phyloP scores from a whole-genome alignment of 2,329 filamentous ascomycete species.

The Penicillium sp. region DNA sequence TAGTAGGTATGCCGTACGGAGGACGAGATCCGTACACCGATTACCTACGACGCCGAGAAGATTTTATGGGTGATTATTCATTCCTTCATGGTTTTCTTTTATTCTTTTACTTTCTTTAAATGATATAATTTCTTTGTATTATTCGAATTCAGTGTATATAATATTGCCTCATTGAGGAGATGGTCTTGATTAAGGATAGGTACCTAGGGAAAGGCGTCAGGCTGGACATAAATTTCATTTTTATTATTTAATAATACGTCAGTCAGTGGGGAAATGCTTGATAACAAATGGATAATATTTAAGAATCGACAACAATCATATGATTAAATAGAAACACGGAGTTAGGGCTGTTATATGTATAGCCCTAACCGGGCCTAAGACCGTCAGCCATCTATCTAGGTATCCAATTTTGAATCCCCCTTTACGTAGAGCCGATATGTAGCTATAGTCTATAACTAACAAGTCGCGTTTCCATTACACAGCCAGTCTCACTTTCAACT shows the following conservation, averaged over 20 bases:
- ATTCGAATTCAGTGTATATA: neutral
- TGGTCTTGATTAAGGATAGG: neutral
- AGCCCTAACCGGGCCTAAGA: too few relatives aligned
- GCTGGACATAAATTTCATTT: too few relatives aligned
- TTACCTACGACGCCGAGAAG: slow-evolving; percentile 4
- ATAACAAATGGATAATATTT: too few relatives aligned
- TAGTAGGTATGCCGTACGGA: slow-evolving; percentile 30
- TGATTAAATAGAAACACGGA: too few relatives aligned
- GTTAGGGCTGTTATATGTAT: too few relatives aligned
- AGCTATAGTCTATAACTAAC: too few relatives aligned
- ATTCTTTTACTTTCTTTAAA: neutral
- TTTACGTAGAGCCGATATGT: too few relatives aligned
- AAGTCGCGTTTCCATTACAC: slow-evolving; percentile 2
- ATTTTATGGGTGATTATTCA: neutral
- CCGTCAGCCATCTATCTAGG: too few relatives aligned
- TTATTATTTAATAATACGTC: too few relatives aligned
- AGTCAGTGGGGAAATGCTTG: too few relatives aligned
- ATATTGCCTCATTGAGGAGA: neutral
- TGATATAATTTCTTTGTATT: neutral
- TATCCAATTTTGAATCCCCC: too few relatives aligned
- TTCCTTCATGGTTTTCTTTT: neutral
- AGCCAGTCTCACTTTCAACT: slow-evolving; percentile 34
- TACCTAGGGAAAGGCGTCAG: neutral
- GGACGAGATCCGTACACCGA: slow-evolving; percentile 13
- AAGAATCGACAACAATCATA: too few relatives aligned